phyloP scores from a whole-genome alignment of 2,329 filamentous ascomycete species.

The Harringtonia aguacate region DNA sequence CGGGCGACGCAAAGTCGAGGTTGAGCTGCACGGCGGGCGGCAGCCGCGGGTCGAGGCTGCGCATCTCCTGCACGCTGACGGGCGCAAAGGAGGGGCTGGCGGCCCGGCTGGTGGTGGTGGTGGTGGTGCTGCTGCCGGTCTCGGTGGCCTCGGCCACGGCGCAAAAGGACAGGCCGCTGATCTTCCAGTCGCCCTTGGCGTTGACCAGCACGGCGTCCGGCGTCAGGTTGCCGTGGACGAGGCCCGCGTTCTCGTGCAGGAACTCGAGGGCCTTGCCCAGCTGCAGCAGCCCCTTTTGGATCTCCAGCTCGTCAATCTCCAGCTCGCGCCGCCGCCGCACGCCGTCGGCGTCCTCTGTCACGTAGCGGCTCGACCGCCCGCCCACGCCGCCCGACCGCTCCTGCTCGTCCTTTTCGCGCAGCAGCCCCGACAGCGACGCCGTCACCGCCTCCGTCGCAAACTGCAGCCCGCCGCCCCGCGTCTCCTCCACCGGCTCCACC shows the following conservation, averaged over 20 bases:
- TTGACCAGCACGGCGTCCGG: conserved; percentile 92
- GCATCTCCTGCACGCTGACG: conserved; percentile 70
- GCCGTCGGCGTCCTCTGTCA: conserved; percentile 69
- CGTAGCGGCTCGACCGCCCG: conserved; percentile 66
- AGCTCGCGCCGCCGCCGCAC: conserved; percentile 65
- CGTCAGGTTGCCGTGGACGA: conserved; percentile 90
- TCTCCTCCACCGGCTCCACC: conserved; percentile 92
- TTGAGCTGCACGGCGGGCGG: conserved; percentile 78
- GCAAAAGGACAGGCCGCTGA: conserved; percentile 86
- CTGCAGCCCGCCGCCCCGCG: conserved; percentile 79
- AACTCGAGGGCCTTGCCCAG: conserved; percentile 32
- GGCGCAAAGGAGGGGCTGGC: conserved; percentile 61
- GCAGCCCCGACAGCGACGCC: conserved; percentile 69
- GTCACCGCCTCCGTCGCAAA: conserved; percentile 92
- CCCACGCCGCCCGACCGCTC: conserved; percentile 45
- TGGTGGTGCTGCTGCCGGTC: conserved; percentile 27
- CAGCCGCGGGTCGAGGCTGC: conserved; percentile 77
- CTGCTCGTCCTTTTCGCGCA: conserved; percentile 84
- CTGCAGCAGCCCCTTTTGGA: conserved; percentile 91
- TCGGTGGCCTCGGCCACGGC: conserved; percentile 69
- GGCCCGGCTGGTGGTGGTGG: conserved; percentile 38
- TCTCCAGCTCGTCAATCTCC: conserved; percentile 93
- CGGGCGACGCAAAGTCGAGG: conserved; percentile 87
- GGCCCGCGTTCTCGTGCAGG: conserved; percentile 18
- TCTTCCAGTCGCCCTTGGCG: conserved; percentile 97